Percentiles rank a stretch among this genome's conserved stretches.
These are phyloP conservation scores for Sarocladium strictum DNA, from an alignment of 2,329 filamentous ascomycete species.

Conservation along the genomic window DNA sequence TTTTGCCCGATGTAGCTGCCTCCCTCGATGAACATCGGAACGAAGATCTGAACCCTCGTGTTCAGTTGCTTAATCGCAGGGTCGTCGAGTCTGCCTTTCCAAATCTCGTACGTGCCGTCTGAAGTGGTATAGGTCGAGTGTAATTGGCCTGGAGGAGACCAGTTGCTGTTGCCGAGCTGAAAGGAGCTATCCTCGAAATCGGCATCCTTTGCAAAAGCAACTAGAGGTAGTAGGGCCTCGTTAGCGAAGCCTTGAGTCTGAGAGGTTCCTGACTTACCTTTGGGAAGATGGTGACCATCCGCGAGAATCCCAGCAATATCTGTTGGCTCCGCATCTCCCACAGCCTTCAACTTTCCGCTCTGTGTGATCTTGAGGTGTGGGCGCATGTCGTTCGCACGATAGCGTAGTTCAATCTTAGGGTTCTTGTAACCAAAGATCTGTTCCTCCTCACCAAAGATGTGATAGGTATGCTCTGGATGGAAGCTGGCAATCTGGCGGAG, in stretches of 20 bases:
- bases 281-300: conserved; percentile 61
- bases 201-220: conserved; percentile 57
- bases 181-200: conserved; percentile 58
- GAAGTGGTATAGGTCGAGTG: conserved; percentile 57
- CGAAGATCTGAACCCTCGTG: conserved; percentile 74
- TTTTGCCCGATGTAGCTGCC: conserved; percentile 64
- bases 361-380: conserved; percentile 69
- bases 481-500: conserved; percentile 62
- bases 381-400: conserved; percentile 65
- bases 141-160: conserved; percentile 70
- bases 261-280: conserved; percentile 41
- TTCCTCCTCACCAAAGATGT: conserved; percentile 91
- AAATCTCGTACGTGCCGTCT: conserved; percentile 72
- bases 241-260: no score
- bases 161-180: conserved; percentile 32
- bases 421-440: conserved; percentile 85
- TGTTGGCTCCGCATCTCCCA: conserved; percentile 62
- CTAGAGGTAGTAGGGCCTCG: no score
- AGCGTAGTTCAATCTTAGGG: conserved; percentile 68
- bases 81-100: conserved; percentile 71
- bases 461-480: conserved; percentile 81
- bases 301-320: conserved; percentile 62
- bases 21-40: conserved; percentile 87
- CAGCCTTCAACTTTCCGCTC: conserved; percentile 61
- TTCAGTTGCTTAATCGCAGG: conserved; percentile 64